Evolutionary conservation across 2,329 filamentous ascomycete genomes (phyloP).

Genomic region (Penicillium thymicola): DNA sequence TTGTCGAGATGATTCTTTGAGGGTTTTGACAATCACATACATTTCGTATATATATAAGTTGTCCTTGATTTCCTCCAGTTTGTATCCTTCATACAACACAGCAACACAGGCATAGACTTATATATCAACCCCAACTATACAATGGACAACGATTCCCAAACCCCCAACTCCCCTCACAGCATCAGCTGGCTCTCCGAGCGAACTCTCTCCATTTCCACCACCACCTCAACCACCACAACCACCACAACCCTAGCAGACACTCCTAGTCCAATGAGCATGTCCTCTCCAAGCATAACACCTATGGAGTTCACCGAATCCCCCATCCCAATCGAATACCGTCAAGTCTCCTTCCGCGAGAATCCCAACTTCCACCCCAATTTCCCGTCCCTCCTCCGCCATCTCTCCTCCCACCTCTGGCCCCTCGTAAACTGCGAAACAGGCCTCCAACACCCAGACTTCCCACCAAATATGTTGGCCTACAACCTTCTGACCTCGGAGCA

Average conservation of each 20-base stretch:
- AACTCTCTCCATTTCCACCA: background rate
- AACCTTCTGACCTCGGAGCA: constrained; percentile 41
- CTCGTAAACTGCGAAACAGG: constrained; percentile 39
- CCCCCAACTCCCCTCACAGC: background rate
- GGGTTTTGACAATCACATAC: constrained; percentile 4
- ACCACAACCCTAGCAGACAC: background rate
- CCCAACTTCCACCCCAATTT: constrained; percentile 4
- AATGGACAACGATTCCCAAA: background rate
- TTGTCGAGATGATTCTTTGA: constrained; percentile 14
- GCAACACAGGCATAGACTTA: too few species aligned
- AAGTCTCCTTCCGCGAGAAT: background rate
- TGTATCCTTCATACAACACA: background rate
- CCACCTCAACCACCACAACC: background rate
- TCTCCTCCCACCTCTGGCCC: constrained; percentile 32
- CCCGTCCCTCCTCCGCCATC: constrained; percentile 25
- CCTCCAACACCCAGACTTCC: constrained; percentile 38
- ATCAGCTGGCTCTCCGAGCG: background rate
- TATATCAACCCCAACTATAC: too few species aligned
- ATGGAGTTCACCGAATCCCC: background rate
- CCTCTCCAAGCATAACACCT: background rate
- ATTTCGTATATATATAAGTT: constrained; percentile 13
- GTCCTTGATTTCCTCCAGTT: background rate
- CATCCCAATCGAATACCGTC: background rate
- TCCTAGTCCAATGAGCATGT: background rate
- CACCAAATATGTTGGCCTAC: constrained; percentile 37